phyloP scores from a whole-genome alignment of 176 grass and related monocot genomes.

The Canna indica region DNA sequence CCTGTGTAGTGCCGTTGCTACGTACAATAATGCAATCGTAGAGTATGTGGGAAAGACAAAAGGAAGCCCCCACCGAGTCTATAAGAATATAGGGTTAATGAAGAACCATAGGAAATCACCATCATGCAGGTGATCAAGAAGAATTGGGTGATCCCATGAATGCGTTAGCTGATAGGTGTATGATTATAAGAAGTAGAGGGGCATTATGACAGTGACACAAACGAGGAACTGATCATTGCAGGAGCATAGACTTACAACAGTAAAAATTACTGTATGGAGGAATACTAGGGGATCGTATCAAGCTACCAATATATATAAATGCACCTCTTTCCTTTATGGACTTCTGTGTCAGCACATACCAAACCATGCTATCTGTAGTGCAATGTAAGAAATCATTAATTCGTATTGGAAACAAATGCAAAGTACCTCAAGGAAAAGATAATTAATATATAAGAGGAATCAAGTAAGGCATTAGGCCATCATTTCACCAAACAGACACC shows the following conservation, averaged over 20 bases:
- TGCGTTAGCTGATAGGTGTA: too few species aligned
- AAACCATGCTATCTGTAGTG: too few species aligned
- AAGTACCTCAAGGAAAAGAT: background rate
- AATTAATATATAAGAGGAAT: background rate
- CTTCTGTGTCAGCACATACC: too few species aligned
- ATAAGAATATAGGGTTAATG: background rate
- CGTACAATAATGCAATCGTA: background rate
- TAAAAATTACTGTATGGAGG: too few species aligned
- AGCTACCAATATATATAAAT: too few species aligned
- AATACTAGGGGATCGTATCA: too few species aligned
- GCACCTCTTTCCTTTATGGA: too few species aligned
- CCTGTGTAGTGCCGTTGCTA: background rate
- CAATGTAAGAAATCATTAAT: too few species aligned
- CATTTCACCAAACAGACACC: background rate
- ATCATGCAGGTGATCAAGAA: too few species aligned
- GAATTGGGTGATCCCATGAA: too few species aligned
- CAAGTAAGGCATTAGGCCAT: background rate
- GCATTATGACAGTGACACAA: background rate
- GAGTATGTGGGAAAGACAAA: background rate
- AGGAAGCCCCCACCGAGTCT: background rate
- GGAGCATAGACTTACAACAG: background rate
- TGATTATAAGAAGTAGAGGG: background rate
- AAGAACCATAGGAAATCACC: background rate
- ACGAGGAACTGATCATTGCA: background rate
- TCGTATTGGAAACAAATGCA: too few species aligned